Evolutionary conservation across 1,284 basidiomycete species (phyloP), one percentile per base, ranked within the genome.

Genomic region (Paramarasmius palmivorus): DNA sequence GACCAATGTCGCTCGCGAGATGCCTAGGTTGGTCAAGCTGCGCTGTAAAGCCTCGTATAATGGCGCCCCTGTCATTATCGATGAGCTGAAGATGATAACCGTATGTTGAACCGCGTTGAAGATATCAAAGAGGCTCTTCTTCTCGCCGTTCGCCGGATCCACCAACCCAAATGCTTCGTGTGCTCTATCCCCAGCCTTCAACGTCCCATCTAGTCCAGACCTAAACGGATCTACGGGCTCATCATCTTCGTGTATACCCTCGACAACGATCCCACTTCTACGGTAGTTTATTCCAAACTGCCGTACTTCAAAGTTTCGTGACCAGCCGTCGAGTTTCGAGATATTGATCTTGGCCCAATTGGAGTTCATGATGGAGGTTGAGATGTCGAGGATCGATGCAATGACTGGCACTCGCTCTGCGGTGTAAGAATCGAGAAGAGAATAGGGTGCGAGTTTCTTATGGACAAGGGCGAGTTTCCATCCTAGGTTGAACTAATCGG

Each of bases 241-340:
- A 9, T 49, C 57, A 32, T 64, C 66, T 22, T 61, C 48, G 14
- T 61, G 44, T 50, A 65, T 58, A 49, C 73, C 74, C 49, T 79
- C 75, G n/a, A 75, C 36, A 20, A 78, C 68, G 45, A 78, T 69
- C 3, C 71, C 63, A 58, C 77, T 79, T 69, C 73, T 73, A 19
- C 77, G 69, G 54, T 75, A 79, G 61, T 79, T 79, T 34, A 79
- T 68, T 1, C 76, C 76, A 36, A 78, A 67, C 60, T 74, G 72
- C 19, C 62, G 58, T 25, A 78, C 64, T 2, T 62, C 61, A 9
- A 62, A 63, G 8, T 39, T 57, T 12, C 64, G 63, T 23, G 61
- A 59, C 60, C 62, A 67, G 7, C 61, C 53, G 15, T 64, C 51
- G 52, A 9, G 59, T 54, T 6, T 60, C 25, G 5, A 20, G 17